phyloP scores from a whole-genome alignment of 495 filamentous ascomycete species.

The Pseudoneurospora amorphoporcata region DNA sequence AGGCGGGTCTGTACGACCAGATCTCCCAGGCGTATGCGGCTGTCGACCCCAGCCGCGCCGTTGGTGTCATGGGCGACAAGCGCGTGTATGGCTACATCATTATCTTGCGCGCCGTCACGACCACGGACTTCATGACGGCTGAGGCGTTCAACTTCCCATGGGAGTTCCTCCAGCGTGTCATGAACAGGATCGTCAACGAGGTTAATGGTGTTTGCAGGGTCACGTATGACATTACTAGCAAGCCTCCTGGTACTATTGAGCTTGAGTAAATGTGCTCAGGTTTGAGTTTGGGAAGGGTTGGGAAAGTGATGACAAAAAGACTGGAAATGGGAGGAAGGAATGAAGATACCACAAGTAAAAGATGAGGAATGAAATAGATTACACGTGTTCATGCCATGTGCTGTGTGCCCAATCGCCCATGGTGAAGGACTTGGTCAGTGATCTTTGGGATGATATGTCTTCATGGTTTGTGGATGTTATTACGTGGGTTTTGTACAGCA shows the following conservation, averaged over 20 bases:
- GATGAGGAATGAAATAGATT: neutral
- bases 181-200: conserved; percentile 71
- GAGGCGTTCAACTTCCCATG: conserved; percentile 54
- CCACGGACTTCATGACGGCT: conserved; percentile 71
- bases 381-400: neutral
- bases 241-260: conserved; percentile 73
- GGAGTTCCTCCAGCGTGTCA: conserved; percentile 58
- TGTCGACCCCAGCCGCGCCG: conserved; percentile 54
- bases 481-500: neutral
- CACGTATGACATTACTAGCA: conserved; percentile 56
- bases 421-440: neutral
- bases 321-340: neutral
- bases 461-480: neutral
- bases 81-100: conserved; percentile 43
- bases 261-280: conserved; percentile 46
- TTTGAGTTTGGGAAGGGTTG: neutral
- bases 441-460: neutral
- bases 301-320: neutral
- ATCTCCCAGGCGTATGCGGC: conserved; percentile 60
- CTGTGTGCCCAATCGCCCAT: neutral
- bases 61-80: conserved; percentile 53
- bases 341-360: neutral
- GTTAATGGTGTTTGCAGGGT: conserved; percentile 52
- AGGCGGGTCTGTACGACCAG: conserved; percentile 73
- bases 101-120: conserved; percentile 60